Conservation (phyloP, 1,284 basidiomycete species). For the Stygiomarasmius scandens region DNA sequence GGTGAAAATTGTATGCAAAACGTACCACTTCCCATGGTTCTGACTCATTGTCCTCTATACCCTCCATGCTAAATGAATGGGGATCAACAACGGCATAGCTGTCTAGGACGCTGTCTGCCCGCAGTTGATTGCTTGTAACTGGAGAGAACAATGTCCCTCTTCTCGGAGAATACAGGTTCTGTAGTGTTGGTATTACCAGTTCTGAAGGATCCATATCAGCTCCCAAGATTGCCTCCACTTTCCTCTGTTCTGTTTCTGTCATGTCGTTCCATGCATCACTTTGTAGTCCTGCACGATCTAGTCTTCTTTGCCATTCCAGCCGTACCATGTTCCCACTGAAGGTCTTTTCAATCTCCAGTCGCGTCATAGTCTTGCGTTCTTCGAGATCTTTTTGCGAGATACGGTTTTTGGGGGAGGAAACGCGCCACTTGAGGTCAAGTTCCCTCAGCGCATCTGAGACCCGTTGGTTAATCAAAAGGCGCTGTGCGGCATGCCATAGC, state of each 20-base stretch:
- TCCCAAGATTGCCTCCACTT: constrained; percentile 17
- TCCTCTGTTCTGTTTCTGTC: constrained; percentile 13
- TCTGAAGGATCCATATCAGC: constrained; percentile 15
- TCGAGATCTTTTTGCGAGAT: constrained; percentile 10
- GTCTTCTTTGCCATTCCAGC: constrained; percentile 17
- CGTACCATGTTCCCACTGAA: constrained; percentile 13
- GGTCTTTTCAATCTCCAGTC: constrained; percentile 9
- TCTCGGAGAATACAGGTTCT: background rate
- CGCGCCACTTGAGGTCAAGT: constrained; percentile 11
- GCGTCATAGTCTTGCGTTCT: constrained; percentile 10
- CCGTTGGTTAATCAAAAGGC: constrained; percentile 5
- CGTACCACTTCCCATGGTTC: constrained; percentile 17
- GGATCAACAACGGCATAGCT: constrained; percentile 17
- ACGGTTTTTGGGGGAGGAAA: constrained; percentile 2
- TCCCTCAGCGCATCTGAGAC: constrained; percentile 7
- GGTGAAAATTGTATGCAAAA: background rate
- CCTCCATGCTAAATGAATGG: constrained; percentile 4
- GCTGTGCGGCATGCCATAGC: constrained; percentile 13
- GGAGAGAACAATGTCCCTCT: background rate
- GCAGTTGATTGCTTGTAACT: background rate
- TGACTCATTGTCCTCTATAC: background rate
- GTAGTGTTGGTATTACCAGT: background rate
- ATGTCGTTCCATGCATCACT: constrained; percentile 19
- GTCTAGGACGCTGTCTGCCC: background rate
- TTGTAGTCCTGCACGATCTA: constrained; percentile 10